A percentile compares a stretch with the other conserved stretches of the same genome.
Evolutionary conservation across 2,329 filamentous ascomycete species (phyloP).

Genomic region (Alternaria atra): DNA sequence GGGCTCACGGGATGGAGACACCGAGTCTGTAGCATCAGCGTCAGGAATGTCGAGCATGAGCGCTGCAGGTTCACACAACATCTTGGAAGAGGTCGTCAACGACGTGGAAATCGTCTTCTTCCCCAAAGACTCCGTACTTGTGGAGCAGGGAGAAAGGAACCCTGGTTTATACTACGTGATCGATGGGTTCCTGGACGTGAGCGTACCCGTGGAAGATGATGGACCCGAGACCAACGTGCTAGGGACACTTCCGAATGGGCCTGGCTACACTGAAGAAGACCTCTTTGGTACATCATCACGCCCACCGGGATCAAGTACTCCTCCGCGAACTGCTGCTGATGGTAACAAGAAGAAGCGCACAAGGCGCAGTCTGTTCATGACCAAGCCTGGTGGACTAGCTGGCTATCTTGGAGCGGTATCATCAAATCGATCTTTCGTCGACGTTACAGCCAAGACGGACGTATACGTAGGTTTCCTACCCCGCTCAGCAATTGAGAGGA

Average conservation of each 20-base stretch:
- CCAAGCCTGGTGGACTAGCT: conserved; percentile 92
- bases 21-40: conserved; percentile 77
- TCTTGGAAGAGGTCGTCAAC: conserved; percentile 82
- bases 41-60: conserved; percentile 58
- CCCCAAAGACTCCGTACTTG: conserved; percentile 89
- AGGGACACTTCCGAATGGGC: conserved; percentile 51
- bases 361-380: conserved; percentile 81
- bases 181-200: conserved; percentile 94
- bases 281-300: conserved; percentile 43
- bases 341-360: conserved; percentile 59
- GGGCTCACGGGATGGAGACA: conserved; percentile 78
- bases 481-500: conserved; percentile 82
- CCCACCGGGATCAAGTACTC: conserved; percentile 37
- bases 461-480: conserved; percentile 97
- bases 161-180: conserved; percentile 97
- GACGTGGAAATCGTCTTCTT: conserved; percentile 98
- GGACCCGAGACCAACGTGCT: conserved; percentile 56
- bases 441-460: conserved; percentile 96
- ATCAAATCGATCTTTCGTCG: conserved; percentile 94
- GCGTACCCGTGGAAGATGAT: conserved; percentile 77
- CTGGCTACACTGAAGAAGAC: conserved; percentile 49
- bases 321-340: conserved; percentile 38
- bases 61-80: conserved; percentile 69
- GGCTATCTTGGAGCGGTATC: conserved; percentile 95
- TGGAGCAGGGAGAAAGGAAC: conserved; percentile 96